These are phyloP conservation scores for Trichoderma gracile DNA, from an alignment of 2,329 filamentous ascomycete genomes.

Conservation along the genomic window DNA sequence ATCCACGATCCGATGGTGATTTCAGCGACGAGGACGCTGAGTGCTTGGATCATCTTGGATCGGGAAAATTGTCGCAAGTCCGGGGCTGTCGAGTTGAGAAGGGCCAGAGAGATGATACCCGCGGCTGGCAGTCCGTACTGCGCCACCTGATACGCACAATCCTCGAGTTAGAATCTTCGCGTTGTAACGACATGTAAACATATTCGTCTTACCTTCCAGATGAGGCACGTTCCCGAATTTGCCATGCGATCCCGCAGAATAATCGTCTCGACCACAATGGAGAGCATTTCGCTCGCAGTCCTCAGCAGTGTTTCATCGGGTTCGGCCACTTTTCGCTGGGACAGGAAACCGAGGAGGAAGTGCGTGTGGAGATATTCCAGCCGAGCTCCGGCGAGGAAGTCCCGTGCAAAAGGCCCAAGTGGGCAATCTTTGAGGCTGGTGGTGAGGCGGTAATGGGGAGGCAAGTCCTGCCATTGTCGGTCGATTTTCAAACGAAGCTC, in stretches of 20 bases:
- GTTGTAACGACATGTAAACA: background rate
- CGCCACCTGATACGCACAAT: background rate
- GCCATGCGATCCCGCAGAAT: slow-evolving; percentile 22
- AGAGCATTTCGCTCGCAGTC: slow-evolving; percentile 17
- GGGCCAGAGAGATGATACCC: slow-evolving; percentile 9
- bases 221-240: slow-evolving; percentile 21
- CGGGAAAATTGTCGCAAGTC: slow-evolving; percentile 14
- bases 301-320: slow-evolving; percentile 14
- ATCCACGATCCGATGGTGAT: slow-evolving; percentile 22
- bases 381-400: slow-evolving; percentile 11
- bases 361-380: slow-evolving; percentile 19
- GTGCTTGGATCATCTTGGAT: slow-evolving; percentile 18
- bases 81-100: slow-evolving; percentile 11
- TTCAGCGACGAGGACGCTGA: slow-evolving; percentile 20
- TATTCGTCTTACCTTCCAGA: slow-evolving; percentile 15
- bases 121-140: slow-evolving; percentile 19
- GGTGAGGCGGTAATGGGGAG: slow-evolving; percentile 16
- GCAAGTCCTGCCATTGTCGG: slow-evolving; percentile 20
- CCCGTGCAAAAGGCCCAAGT: slow-evolving; percentile 17
- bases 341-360: slow-evolving; percentile 8
- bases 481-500: slow-evolving; percentile 15
- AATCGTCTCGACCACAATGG: slow-evolving; percentile 7
- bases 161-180: background rate
- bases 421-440: slow-evolving; percentile 19
- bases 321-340: slow-evolving; percentile 19